Conservation (phyloP, 495 filamentous ascomycete species). For the Neurospora sp. region DNA sequence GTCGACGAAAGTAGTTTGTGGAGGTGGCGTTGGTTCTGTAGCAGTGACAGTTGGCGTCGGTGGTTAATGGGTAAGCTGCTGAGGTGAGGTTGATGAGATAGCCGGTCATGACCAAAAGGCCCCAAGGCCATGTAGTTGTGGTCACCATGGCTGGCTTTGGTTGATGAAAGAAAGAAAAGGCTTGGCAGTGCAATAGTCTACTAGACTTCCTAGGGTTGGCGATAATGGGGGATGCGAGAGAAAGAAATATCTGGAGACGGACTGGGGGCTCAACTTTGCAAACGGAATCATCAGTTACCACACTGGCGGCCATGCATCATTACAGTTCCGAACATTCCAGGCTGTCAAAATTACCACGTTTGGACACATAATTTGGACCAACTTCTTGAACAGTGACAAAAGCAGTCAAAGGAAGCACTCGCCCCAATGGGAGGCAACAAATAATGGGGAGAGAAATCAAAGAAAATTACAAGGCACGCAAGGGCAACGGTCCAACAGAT, state of each 20-base stretch:
- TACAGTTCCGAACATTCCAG: neutral
- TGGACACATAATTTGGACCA: neutral
- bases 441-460: neutral
- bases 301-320: neutral
- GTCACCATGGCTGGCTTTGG: neutral
- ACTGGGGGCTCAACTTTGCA: neutral
- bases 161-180: neutral
- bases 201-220: neutral
- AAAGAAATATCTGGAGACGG: neutral
- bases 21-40: conserved; percentile 36
- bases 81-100: conserved; percentile 3
- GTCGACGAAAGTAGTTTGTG: conserved; percentile 49
- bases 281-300: neutral
- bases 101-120: neutral
- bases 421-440: neutral
- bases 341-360: neutral
- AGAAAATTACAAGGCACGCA: neutral
- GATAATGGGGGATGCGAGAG: neutral
- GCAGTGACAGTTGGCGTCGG: conserved; percentile 36
- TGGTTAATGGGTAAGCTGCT: conserved; percentile 27
- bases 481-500: neutral
- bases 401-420: neutral
- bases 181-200: neutral
- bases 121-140: neutral
- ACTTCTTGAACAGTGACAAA: neutral